Base-by-base conservation (phyloP, 2,329 filamentous ascomycete species). In the Aspergillus fijiensis region DNA sequence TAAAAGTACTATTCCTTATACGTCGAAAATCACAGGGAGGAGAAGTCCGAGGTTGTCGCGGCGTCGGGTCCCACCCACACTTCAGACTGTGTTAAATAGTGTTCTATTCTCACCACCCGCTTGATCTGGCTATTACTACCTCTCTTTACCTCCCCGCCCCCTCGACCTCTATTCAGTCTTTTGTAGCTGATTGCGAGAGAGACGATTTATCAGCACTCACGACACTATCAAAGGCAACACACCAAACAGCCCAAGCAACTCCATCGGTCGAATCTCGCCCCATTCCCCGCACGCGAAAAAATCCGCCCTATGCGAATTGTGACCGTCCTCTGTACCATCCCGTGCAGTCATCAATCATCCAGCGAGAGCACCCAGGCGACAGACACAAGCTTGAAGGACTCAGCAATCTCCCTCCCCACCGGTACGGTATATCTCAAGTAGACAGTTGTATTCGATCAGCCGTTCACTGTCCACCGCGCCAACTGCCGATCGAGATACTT, bases 201-300 rank as follows among this genome's bases (percentile, higher is more conserved):
- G 4, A 23, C n/a, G 16, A 42, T 25, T 14, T 39, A 35, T 12
- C 6, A 33, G 25, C 19, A 39, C 51, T 23, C 33, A 29, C 21
- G 7, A n/a, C 33, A 55, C 45, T 10, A 6, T 23, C 52, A 9
- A n/a, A 47, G 11, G 49, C 54, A 56, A 59, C 49, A 39, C 7
- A n/a, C 23, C 45, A 53, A n/a, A 23, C 12, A 14, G 29, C 21
- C 25, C 55, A 48, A 62, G 62, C 63, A 65, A 66, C 23, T 23
- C 1, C 63, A 45, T 7, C 16, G 6, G 4, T 64, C 68, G 64
- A 65, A 68, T 67, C 61, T 65, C 63, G 23, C 51, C 59, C 50
- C 29, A 59, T 4, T 23, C 5, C 14, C 12, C 39, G 39, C 19
- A 19, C 19, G 19, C 39, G 19, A 19, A 63, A 2, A 16, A 52